Percentiles rank a stretch among this genome's conserved stretches.
phyloP scores from a whole-genome alignment of 2,329 filamentous ascomycete genomes.

The Dactylellina cionopaga region DNA sequence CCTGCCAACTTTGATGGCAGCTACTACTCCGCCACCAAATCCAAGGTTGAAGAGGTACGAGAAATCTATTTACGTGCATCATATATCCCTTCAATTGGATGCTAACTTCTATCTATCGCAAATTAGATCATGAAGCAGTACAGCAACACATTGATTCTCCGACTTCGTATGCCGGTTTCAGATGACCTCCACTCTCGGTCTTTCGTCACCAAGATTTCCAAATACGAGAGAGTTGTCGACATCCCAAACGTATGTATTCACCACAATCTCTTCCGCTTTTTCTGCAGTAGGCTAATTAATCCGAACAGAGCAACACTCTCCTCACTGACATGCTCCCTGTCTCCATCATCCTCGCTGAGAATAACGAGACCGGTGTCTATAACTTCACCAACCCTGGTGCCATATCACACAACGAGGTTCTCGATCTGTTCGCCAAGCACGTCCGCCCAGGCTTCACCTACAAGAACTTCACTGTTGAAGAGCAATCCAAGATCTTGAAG shows the following conservation, averaged over 20 bases:
- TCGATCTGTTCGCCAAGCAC: constrained; percentile 71
- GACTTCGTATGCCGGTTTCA: constrained; percentile 75
- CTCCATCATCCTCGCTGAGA: constrained; percentile 70
- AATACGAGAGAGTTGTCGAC: constrained; percentile 73
- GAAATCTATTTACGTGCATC: constrained; percentile 6
- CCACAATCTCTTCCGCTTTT: neutral
- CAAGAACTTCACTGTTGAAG: constrained; percentile 74
- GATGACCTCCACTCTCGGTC: constrained; percentile 74
- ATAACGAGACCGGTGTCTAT: constrained; percentile 72
- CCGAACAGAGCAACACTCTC: constrained; percentile 68
- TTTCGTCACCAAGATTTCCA: constrained; percentile 75
- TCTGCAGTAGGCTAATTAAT: neutral
- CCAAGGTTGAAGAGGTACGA: constrained; percentile 72
- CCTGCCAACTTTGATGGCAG: constrained; percentile 73
- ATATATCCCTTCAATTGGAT: neutral
- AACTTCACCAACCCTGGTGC: constrained; percentile 74
- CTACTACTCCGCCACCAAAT: constrained; percentile 76
- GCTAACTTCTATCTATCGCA: neutral
- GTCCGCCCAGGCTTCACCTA: constrained; percentile 71
- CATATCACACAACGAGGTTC: constrained; percentile 76
- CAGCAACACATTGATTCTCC: constrained; percentile 71
- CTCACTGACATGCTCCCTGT: constrained; percentile 72
- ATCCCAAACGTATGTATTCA: constrained; percentile 68
- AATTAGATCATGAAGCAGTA: constrained; percentile 71
- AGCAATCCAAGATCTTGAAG: constrained; percentile 75